phyloP scores from a whole-genome alignment of 345 rosid species.

The Trapa incisa region DNA sequence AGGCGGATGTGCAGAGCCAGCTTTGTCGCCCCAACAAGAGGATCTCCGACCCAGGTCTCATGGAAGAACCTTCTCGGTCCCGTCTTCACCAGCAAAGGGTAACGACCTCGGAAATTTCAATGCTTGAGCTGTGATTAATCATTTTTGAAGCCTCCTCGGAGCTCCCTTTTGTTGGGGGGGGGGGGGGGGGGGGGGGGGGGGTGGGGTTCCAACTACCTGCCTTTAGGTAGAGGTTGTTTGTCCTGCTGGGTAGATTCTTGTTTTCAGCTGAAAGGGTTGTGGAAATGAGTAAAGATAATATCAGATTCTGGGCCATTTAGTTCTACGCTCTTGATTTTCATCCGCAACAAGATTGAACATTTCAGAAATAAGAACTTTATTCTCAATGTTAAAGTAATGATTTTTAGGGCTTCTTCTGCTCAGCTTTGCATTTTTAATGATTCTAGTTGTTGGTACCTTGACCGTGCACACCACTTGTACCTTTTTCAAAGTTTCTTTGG shows the following conservation, averaged over 20 bases:
- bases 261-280: neutral
- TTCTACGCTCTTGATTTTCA: no score
- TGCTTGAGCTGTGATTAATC: neutral
- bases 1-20: conserved; percentile 26
- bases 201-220: neutral
- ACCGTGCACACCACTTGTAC: neutral
- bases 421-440: neutral
- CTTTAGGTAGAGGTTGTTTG: neutral
- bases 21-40: conserved; percentile 13
- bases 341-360: neutral
- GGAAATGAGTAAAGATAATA: neutral
- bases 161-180: neutral
- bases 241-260: neutral
- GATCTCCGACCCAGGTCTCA: conserved; percentile 23
- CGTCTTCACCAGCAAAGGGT: conserved; percentile 6
- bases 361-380: neutral
- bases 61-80: conserved; percentile 4
- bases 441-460: neutral
- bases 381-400: neutral
- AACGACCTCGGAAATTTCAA: neutral
- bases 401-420: neutral
- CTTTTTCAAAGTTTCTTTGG: neutral
- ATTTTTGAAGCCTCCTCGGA: neutral
- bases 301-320: neutral
- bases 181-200: no score